Conservation (phyloP, 805 yeast species). For the Candida endomychidarum region DNA sequence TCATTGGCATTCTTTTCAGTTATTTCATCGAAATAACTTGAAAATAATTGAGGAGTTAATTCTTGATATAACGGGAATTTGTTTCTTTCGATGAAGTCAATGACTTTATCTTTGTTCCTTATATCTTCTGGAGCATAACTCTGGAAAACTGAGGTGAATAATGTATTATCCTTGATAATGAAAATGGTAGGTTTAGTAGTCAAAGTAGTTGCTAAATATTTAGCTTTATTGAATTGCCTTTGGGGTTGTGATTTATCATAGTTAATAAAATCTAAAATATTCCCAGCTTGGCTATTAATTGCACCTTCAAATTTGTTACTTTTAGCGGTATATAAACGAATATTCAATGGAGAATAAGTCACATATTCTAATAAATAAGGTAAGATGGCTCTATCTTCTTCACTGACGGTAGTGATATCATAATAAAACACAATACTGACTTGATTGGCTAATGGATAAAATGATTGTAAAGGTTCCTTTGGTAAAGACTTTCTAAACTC, state of each 20-base stretch:
- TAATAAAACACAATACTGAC: constrained; percentile 55
- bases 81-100: constrained; percentile 49
- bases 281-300: constrained; percentile 40
- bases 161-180: constrained; percentile 56
- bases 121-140: constrained; percentile 65
- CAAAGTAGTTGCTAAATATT: constrained; percentile 51
- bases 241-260: constrained; percentile 34
- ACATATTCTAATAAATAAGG: constrained; percentile 61
- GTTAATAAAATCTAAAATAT: constrained; percentile 44
- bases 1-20: constrained; percentile 18
- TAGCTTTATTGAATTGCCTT: constrained; percentile 42
- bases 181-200: constrained; percentile 63
- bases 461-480: constrained; percentile 28
- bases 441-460: constrained; percentile 40
- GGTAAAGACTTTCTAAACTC: constrained; percentile 30
- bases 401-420: constrained; percentile 49
- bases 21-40: constrained; percentile 32
- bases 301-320: constrained; percentile 42
- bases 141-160: constrained; percentile 53
- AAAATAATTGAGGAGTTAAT: constrained; percentile 40
- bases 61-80: constrained; percentile 55
- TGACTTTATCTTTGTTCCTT: constrained; percentile 48
- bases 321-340: constrained; percentile 53
- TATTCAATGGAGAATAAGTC: constrained; percentile 52
- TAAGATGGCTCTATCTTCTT: constrained; percentile 63